phyloP scores from a whole-genome alignment of 495 filamentous ascomycete genomes.

The Filosporella fistucella region DNA sequence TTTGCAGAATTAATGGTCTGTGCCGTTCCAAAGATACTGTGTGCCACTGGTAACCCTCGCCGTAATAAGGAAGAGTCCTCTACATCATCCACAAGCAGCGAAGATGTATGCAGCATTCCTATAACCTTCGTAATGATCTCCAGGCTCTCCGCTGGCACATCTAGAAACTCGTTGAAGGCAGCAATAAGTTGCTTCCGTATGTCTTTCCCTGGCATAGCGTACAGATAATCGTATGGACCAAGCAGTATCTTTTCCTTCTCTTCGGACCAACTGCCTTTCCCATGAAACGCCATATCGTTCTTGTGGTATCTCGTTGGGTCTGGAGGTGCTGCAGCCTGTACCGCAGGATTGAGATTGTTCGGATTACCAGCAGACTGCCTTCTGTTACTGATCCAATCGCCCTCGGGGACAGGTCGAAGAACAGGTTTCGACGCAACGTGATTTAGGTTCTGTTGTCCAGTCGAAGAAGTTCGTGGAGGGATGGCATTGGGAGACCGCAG shows the following conservation, averaged over 20 bases:
- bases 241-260: constrained; percentile 76
- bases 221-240: constrained; percentile 86
- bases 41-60: constrained; percentile 85
- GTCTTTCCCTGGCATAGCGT: constrained; percentile 85
- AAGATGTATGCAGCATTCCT: constrained; percentile 91
- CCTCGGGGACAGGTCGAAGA: constrained; percentile 50
- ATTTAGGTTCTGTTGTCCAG: constrained; percentile 25
- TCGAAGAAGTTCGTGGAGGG: constrained; percentile 70
- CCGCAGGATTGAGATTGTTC: constrained; percentile 14
- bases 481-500: constrained; percentile 53
- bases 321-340: background rate
- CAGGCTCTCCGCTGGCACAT: constrained; percentile 73
- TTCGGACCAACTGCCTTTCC: constrained; percentile 51
- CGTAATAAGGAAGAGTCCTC: constrained; percentile 82
- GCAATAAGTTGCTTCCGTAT: constrained; percentile 79
- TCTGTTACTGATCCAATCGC: constrained; percentile 42
- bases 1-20: constrained; percentile 98
- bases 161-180: constrained; percentile 87
- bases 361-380: constrained; percentile 5
- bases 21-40: constrained; percentile 90
- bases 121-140: constrained; percentile 83
- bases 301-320: constrained; percentile 37
- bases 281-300: constrained; percentile 36
- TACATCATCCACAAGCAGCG: constrained; percentile 88
- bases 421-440: constrained; percentile 38